Percentiles rank a stretch among this genome's conserved stretches.
Evolutionary conservation across 2,329 filamentous ascomycete genomes (phyloP).

Genomic region (Fusarium pseudograminearum): DNA sequence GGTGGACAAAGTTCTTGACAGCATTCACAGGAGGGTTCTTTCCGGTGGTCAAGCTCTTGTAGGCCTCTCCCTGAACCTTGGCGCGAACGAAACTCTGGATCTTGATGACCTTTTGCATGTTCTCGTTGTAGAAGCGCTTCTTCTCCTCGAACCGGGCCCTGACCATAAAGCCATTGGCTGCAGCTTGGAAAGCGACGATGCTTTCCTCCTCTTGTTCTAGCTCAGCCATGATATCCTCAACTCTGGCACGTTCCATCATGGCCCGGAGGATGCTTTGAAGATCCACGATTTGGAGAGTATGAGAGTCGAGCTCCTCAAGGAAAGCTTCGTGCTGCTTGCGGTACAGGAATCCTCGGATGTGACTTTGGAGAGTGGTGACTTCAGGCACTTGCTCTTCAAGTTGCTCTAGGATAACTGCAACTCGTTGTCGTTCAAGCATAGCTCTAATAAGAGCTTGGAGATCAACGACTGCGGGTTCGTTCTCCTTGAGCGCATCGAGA

Average conservation of each 20-base stretch:
- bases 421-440: constrained; percentile 66
- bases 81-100: constrained; percentile 96
- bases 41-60: constrained; percentile 94
- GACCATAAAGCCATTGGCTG: constrained; percentile 78
- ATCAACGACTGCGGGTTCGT: constrained; percentile 60
- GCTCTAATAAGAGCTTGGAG: constrained; percentile 72
- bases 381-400: constrained; percentile 69
- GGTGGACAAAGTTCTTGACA: constrained; percentile 97
- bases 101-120: constrained; percentile 99
- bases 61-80: constrained; percentile 96
- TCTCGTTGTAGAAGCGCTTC: constrained; percentile 88
- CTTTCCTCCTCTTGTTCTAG: constrained; percentile 86
- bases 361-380: constrained; percentile 74
- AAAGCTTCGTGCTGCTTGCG: constrained; percentile 71
- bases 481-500: constrained; percentile 61
- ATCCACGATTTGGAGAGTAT: constrained; percentile 73
- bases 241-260: constrained; percentile 78
- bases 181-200: constrained; percentile 79
- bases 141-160: constrained; percentile 84
- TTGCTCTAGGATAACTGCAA: constrained; percentile 63
- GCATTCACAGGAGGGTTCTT: constrained; percentile 97
- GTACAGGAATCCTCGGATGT: constrained; percentile 72
- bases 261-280: constrained; percentile 84
- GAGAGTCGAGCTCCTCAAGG: constrained; percentile 76
- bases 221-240: constrained; percentile 80